Percentiles rank a stretch among this genome's conserved stretches.
These are phyloP conservation scores for Paspalum vaginatum DNA, from an alignment of 176 grass and related monocot species.

Conservation along the genomic window DNA sequence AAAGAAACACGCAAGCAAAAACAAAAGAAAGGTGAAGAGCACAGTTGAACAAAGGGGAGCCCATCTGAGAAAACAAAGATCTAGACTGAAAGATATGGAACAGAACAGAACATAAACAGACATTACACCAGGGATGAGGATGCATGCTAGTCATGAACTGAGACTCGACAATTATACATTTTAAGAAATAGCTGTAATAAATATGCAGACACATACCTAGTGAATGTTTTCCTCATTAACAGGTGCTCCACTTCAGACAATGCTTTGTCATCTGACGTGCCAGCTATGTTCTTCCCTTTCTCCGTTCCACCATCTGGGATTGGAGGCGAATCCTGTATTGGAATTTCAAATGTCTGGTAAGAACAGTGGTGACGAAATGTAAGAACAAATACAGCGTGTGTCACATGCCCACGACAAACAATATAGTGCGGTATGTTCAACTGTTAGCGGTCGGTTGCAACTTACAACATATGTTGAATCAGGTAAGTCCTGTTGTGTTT, in stretches of 20 bases:
- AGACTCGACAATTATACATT: background rate
- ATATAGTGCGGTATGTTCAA: background rate
- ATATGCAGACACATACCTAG: slow-evolving; percentile 41
- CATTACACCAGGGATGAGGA: background rate
- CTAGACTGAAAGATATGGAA: background rate
- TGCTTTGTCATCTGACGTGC: slow-evolving; percentile 32
- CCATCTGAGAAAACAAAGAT: background rate
- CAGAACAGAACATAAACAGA: slow-evolving; percentile 17
- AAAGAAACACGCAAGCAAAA: background rate
- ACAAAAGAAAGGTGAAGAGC: slow-evolving; percentile 1
- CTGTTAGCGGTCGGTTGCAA: background rate
- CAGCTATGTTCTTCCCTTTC: slow-evolving; percentile 28
- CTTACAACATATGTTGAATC: slow-evolving; percentile 44
- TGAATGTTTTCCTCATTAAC: slow-evolving; percentile 57
- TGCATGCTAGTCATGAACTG: slow-evolving; percentile 6
- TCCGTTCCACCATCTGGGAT: slow-evolving; percentile 8
- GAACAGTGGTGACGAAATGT: background rate
- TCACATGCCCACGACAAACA: background rate
- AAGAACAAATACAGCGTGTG: background rate
- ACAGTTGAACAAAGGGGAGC: slow-evolving; percentile 2
- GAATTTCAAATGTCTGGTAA: slow-evolving; percentile 24
- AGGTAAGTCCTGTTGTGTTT: slow-evolving; percentile 35
- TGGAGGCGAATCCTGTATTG: slow-evolving; percentile 36
- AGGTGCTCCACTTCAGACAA: slow-evolving; percentile 64
- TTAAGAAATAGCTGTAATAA: background rate